Evolutionary conservation across 2,329 filamentous ascomycete species (phyloP).

Genomic region (Fusarium pseudograminearum): DNA sequence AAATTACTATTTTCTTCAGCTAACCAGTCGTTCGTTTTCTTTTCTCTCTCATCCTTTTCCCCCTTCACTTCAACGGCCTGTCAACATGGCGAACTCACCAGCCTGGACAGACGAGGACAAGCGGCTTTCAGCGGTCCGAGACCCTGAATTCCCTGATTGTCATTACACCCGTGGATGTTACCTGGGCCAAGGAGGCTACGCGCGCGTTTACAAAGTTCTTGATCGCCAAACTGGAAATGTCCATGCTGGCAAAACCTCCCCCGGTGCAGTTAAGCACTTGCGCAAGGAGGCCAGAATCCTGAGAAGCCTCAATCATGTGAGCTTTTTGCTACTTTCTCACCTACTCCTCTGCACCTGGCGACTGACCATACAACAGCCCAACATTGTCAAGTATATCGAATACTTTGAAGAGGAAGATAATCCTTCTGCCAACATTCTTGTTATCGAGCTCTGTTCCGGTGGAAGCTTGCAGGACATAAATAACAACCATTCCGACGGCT

Average conservation of each 20-base stretch:
- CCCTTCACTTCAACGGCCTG: not conserved
- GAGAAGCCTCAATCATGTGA: constrained; percentile 45
- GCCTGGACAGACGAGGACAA: constrained; percentile 43
- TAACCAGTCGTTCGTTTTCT: not conserved
- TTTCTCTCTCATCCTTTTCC: not conserved
- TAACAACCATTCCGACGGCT: constrained; percentile 38
- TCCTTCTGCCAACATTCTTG: constrained; percentile 41
- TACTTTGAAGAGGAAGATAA: constrained; percentile 42
- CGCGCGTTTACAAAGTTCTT: constrained; percentile 48
- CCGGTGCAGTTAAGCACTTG: constrained; percentile 38
- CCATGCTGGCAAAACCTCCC: constrained; percentile 49
- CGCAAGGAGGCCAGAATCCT: constrained; percentile 45
- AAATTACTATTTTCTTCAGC: not conserved
- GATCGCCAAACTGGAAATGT: constrained; percentile 43
- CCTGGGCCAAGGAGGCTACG: constrained; percentile 48
- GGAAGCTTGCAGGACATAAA: constrained; percentile 48
- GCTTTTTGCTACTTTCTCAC: not conserved
- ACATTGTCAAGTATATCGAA: constrained; percentile 49
- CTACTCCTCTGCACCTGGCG: not conserved
- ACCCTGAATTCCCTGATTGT: constrained; percentile 23
- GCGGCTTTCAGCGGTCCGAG: constrained; percentile 16
- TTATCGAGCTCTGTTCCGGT: constrained; percentile 50
- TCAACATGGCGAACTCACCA: constrained; percentile 7
- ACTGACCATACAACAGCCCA: constrained; percentile 30
- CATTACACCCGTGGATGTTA: constrained; percentile 44